Percentiles rank a stretch among this genome's conserved stretches.
phyloP scores from a whole-genome alignment of 1,139 yeast genomes.

The Saccharomyces hybrid region DNA sequence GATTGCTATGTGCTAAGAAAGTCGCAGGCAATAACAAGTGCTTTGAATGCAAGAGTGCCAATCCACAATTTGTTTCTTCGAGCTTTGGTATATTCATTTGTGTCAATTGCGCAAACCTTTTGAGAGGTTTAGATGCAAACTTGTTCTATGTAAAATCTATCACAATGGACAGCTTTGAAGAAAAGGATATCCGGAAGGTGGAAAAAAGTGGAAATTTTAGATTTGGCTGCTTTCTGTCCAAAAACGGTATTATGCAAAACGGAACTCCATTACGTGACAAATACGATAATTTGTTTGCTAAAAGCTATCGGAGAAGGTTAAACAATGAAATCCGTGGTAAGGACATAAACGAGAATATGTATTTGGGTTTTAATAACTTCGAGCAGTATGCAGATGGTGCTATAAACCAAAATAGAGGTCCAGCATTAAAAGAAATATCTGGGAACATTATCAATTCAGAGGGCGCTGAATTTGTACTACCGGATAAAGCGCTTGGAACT shows the following conservation, averaged over 20 bases:
- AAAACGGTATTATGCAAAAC: background rate
- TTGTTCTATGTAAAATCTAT: slow-evolving; percentile 89
- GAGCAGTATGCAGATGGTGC: background rate
- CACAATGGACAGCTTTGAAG: slow-evolving; percentile 92
- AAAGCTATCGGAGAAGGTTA: background rate
- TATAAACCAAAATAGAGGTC: background rate
- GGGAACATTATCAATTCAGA: background rate
- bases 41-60: slow-evolving; percentile 85
- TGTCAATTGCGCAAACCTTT: slow-evolving; percentile 91
- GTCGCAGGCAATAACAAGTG: slow-evolving; percentile 75
- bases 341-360: background rate
- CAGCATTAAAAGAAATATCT: background rate
- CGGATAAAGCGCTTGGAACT: background rate
- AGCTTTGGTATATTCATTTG: slow-evolving; percentile 92
- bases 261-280: background rate
- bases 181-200: slow-evolving; percentile 80
- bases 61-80: slow-evolving; percentile 97
- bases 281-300: background rate
- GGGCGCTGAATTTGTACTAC: background rate
- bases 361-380: background rate
- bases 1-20: slow-evolving; percentile 67
- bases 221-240: background rate
- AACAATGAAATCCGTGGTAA: background rate
- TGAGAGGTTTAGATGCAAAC: slow-evolving; percentile 90
- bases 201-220: slow-evolving; percentile 79